A percentile compares a stretch with the other conserved stretches of the same genome.
phyloP scores from a whole-genome alignment of 148 eudicot species.

The Chenopodium album region DNA sequence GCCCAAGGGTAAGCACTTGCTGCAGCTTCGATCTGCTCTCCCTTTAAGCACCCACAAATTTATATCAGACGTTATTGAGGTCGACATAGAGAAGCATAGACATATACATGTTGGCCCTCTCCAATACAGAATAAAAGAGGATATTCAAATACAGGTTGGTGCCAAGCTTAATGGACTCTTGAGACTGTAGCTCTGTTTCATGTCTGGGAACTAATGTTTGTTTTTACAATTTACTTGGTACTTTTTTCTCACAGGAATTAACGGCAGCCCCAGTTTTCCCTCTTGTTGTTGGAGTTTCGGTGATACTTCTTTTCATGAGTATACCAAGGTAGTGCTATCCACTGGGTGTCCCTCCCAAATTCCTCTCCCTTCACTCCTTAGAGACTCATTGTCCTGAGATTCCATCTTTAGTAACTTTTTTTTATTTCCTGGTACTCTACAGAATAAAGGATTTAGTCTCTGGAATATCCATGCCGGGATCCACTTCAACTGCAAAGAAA shows the following conservation, averaged over 20 bases:
- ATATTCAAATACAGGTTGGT: slow-evolving; percentile 76
- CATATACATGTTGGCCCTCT: slow-evolving; percentile 81
- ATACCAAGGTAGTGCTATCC: slow-evolving; percentile 74
- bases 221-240: neutral
- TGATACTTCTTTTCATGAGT: slow-evolving; percentile 64
- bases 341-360: neutral
- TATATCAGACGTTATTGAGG: slow-evolving; percentile 79
- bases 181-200: neutral
- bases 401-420: neutral
- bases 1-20: slow-evolving; percentile 76
- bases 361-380: neutral
- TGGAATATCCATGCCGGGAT: slow-evolving; percentile 43
- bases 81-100: slow-evolving; percentile 65
- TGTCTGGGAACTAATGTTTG: neutral
- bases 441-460: slow-evolving; percentile 78
- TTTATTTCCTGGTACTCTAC: slow-evolving; percentile 7
- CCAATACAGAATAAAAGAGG: slow-evolving; percentile 60
- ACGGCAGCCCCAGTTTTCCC: slow-evolving; percentile 85
- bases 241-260: slow-evolving; percentile 61
- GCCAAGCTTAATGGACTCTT: neutral
- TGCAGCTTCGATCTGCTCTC: slow-evolving; percentile 70
- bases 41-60: slow-evolving; percentile 64
- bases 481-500: slow-evolving; percentile 55
- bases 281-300: slow-evolving; percentile 74
- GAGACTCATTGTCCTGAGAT: neutral